These are phyloP conservation scores for Biancaea sappan DNA, from an alignment of 306 rosid genomes.

Conservation along the genomic window DNA sequence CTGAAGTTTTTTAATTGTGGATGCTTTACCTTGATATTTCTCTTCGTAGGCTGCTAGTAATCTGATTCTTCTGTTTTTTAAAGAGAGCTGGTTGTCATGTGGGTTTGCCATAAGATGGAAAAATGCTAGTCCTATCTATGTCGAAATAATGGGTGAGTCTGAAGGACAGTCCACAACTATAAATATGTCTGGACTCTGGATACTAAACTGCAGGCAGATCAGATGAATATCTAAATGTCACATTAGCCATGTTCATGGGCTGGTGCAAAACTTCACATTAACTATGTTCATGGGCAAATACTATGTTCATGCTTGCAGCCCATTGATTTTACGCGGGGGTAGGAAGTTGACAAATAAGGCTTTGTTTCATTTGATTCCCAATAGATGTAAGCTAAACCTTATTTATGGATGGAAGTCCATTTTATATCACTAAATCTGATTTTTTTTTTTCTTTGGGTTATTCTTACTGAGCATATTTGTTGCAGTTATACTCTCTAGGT, in stretches of 20 bases:
- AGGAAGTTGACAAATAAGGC: neutral
- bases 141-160: neutral
- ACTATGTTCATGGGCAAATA: constrained; percentile 1
- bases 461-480: neutral
- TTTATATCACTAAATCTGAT: neutral
- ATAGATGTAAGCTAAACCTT: neutral
- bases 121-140: constrained; percentile 16
- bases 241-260: neutral
- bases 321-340: neutral
- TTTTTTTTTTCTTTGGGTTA: neutral
- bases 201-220: neutral
- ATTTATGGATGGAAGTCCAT: neutral
- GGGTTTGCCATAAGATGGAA: neutral
- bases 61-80: constrained; percentile 16
- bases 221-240: constrained; percentile 1
- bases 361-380: constrained; percentile 12
- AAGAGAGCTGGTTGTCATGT: neutral
- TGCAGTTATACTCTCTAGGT: neutral
- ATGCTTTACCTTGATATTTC: neutral
- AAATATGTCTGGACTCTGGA: neutral
- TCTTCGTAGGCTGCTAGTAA: neutral
- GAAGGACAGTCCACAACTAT: neutral
- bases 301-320: neutral
- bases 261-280: too few species aligned
- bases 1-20: neutral